Evolutionary conservation across 2,329 filamentous ascomycete species (phyloP), one percentile per base, ranked within the genome.

Genomic region (Xylariaceae sp.): DNA sequence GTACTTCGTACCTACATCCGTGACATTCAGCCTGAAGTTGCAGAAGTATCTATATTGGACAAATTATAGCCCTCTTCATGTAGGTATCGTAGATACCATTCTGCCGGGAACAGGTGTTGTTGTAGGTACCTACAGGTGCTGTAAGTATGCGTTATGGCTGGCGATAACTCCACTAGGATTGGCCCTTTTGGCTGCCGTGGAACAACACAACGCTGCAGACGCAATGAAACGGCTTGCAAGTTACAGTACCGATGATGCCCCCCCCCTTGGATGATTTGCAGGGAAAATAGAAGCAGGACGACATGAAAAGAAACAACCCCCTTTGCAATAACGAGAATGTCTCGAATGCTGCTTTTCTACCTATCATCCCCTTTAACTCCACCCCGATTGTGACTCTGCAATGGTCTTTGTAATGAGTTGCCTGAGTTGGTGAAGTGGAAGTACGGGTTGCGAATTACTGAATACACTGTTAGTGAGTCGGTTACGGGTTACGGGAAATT

Each of bases 341-440:
- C 37, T 41, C 13, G 11, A 49, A 3, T 23, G 17, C 10, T 11
- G 7, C 11, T 5, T 8, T 18, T 11, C 18, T 18, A 18, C 11
- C 17, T 18, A 18, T 30, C 11, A 9, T 30, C 17, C 17, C 53
- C n/a, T 48, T 41, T 41, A 41, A 49, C 50, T 60, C 57, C 60
- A 60, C 54, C 34, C 45, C 8, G 5, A 55, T 50, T 56, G 47
- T 47, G 13, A 58, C 59, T 56, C 52, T 63, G 61, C 58, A 61
- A 1, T 56, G 58, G n/a, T 52, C 56, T 54, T 61, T 53, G 5
- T n/a, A 53, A 5, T 30, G 23, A 30, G 23, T 30, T 30, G 23
- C 23, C 23, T 30, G 23, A 30, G 23, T 30, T 30, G 23, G 23
- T 30, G 23, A 30, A 30, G 23, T 30, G 23, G 23, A 30, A 30